These are phyloP conservation scores for Flaveria brownii DNA, from an alignment of 129 eudicot genomes.

Conservation along the genomic window DNA sequence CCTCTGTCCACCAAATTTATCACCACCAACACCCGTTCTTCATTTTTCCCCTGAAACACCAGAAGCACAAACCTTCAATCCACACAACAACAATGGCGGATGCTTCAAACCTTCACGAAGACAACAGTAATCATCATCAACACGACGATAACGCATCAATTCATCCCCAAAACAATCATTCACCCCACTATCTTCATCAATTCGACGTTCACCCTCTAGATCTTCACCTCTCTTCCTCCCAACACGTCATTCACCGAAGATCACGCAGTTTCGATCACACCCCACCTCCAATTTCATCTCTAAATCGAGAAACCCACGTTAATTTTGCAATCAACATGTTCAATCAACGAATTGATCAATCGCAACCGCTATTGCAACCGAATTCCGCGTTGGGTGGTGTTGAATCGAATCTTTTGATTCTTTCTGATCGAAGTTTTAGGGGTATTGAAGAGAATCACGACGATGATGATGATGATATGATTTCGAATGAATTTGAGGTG, in stretches of 20 bases:
- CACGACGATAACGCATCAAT: constrained; percentile 17
- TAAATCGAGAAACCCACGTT: constrained; percentile 43
- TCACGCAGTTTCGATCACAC: constrained; percentile 5
- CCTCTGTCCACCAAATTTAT: too few relatives aligned
- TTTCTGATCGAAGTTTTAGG: constrained; percentile 26
- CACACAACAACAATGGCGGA: constrained; percentile 44
- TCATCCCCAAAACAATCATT: background rate
- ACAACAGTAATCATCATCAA: constrained; percentile 29
- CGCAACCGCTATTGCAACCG: background rate
- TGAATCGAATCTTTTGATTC: background rate
- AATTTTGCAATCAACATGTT: constrained; percentile 47
- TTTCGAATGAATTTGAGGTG: constrained; percentile 31
- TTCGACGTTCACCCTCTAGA: constrained; percentile 33
- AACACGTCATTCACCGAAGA: background rate
- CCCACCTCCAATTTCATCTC: constrained; percentile 19
- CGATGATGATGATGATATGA: constrained; percentile 33
- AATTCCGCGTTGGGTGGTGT: background rate
- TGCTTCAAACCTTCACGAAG: constrained; percentile 38
- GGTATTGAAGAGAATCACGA: constrained; percentile 16
- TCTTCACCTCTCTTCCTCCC: constrained; percentile 12
- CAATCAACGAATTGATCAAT: constrained; percentile 48
- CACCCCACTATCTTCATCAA: constrained; percentile 1
- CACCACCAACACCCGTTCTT: too few relatives aligned
- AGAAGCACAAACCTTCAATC: background rate
- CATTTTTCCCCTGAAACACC: too few relatives aligned